Percentiles rank a stretch among this genome's conserved stretches.
These are phyloP conservation scores for Carex myosuroides DNA, from an alignment of 176 grass and related monocot genomes.

Conservation along the genomic window DNA sequence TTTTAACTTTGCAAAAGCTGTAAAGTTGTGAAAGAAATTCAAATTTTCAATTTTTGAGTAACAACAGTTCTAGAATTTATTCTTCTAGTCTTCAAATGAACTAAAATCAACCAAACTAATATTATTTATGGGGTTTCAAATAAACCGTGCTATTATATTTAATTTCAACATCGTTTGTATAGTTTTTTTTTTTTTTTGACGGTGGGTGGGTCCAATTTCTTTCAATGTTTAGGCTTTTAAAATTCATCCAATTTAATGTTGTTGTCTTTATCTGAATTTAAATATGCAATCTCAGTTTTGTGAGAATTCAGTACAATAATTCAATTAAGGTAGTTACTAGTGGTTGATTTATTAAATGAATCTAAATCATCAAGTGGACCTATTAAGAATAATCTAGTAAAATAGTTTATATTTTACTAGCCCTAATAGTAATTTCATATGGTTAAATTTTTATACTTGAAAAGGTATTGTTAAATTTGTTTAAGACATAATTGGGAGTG, in stretches of 20 bases:
- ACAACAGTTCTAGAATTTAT: too few species aligned
- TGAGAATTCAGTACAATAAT: slow-evolving; percentile 3
- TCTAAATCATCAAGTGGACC: neutral
- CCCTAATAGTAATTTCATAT: neutral
- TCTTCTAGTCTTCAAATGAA: neutral
- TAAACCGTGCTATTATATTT: neutral
- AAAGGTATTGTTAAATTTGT: too few species aligned
- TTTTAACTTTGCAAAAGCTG: too few species aligned
- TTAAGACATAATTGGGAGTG: too few species aligned
- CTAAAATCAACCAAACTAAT: neutral
- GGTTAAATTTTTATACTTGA: neutral
- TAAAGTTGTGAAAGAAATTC: too few species aligned
- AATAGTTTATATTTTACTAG: neutral
- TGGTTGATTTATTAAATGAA: slow-evolving; percentile 6
- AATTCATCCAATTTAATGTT: neutral
- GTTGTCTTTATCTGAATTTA: neutral
- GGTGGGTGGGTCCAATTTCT: neutral
- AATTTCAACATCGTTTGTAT: neutral
- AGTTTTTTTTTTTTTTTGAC: neutral
- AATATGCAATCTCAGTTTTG: neutral
- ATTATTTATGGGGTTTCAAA: neutral
- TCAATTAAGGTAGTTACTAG: neutral
- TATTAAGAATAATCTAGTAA: neutral
- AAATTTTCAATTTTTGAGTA: too few species aligned
- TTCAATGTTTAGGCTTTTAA: neutral